phyloP scores from a whole-genome alignment of 139 green algal species.

The Closterium sp. region DNA sequence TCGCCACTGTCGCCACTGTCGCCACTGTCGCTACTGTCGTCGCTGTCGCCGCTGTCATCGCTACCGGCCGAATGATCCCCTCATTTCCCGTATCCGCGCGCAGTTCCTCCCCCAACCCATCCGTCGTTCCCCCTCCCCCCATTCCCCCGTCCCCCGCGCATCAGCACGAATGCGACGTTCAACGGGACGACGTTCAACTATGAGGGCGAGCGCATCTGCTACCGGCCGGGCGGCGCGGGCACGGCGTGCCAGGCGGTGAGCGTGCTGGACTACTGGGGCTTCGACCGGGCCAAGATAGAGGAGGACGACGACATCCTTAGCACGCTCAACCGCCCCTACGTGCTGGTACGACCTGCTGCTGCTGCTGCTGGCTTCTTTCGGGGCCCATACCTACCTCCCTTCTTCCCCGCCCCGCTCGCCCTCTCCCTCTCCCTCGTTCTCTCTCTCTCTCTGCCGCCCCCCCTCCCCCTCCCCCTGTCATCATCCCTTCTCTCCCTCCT shows the following conservation, averaged over 20 bases:
- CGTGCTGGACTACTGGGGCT: constrained; percentile 24
- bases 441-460: neutral
- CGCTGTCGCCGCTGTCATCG: too few relatives aligned
- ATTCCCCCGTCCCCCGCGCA: too few relatives aligned
- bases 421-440: neutral
- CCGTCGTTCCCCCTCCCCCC: too few relatives aligned
- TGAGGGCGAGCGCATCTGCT: constrained; percentile 6
- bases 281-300: constrained; percentile 6
- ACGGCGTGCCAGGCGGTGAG: constrained; percentile 12
- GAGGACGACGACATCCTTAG: constrained; percentile 5
- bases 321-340: constrained; percentile 15
- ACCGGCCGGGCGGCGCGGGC: constrained; percentile 6
- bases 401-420: neutral
- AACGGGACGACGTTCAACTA: neutral
- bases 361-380: too few relatives aligned
- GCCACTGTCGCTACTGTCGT: neutral
- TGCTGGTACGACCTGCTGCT: neutral
- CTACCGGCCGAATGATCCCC: too few relatives aligned
- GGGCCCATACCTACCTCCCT: too few relatives aligned
- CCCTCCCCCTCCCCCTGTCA: neutral
- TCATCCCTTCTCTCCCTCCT: neutral
- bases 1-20: neutral
- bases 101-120: neutral
- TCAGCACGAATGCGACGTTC: neutral
- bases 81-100: neutral